Evolutionary conservation across 768 basidiomycete species (phyloP), one percentile per base, ranked within the genome.

Genomic region (Pulveroboletus frians): DNA sequence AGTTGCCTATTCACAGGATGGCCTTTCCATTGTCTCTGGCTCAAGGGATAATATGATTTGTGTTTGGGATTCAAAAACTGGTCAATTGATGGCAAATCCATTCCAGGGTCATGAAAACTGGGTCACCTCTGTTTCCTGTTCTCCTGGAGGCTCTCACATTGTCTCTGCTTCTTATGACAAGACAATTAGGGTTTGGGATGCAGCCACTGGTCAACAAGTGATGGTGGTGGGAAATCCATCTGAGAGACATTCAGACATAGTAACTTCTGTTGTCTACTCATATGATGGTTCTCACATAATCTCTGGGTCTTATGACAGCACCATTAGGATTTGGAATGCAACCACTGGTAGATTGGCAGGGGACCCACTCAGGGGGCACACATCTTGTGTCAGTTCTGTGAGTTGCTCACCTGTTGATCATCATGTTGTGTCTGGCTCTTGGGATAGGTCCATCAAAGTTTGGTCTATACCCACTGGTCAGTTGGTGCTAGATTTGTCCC

Each of bases 251-350:
- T 26, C 23, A 26, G 23, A 26, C 23, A 26, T 6, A 26, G 23
- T 26, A 26, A 26, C 23, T 26, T 26, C 23, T 26, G 23, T 26
- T 26, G 23, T 26, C 23, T 26, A 26, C 23, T 26, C 23, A 26
- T 4, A 26, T 26, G 23, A 26, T 26, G 23, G 49, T 1, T 30
- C 2, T 3, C 23, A 45, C 9, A 13, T 54, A 35, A 42, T 21
- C 32, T 34, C 43, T 53, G 37, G 46, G 1, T 44, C 39, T 10
- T 0, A 1, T 9, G 53, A 54, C 11, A 35, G 18, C 0, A 52
- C 37, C 20, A 26, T 44, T n/a, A 43, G 18, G 9, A 15, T 65
- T 18, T 66, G 59, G 62, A 43, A 26, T 26, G 23, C 23, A 26
- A 4, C 23, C 5, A 1, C 4, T 26, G 23, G 23, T 26, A 6